Evolutionary conservation across 192 early-diverging fungal species (phyloP), one percentile per base, ranked within the genome.

Genomic region (Pilobolus umbonatus): DNA sequence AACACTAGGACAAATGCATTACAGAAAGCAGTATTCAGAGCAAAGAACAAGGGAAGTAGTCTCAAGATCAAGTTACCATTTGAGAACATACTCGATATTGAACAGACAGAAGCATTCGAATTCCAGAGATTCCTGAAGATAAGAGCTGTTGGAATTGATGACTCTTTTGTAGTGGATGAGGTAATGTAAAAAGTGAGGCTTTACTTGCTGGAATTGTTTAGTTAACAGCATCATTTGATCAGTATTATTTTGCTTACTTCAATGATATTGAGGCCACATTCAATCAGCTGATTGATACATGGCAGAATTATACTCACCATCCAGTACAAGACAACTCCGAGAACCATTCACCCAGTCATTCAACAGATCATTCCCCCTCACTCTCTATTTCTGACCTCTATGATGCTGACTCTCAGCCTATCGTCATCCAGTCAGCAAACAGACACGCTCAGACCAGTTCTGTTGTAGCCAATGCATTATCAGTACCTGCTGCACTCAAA

Each of bases 241-340:
- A 83, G 81, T 88, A 82, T 44, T 80, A 77, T 32, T 88, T 88
- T 61, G 77, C 84, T 3, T 84, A 84, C 68, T 85, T 88, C 32
- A 62, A 72, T 21, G 74, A 88, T 56, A 74, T 74, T 11, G 53
- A 68, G 3, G 47, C 40, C 17, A 68, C 77, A 5, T 65, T 65
- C 44, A 55, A 66, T 15, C 32, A 57, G 11, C 28, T 83, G 12
- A 56, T 60, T 36, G n/a, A 28, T 3, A 55, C 60, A 42, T 65
- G 69, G 53, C 46, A 65, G 40, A 62, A 24, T 9, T 22, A 32
- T 25, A 8, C 52, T 22, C 39, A 15, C 38, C 29, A 24, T 12
- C 48, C 6, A 67, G 47, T 28, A 49, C 68, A 67, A 7, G 57
- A 50, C 31, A 19, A 2, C 10, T 10, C 14, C 10, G 4, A 21